Percentiles rank a stretch among this genome's conserved stretches.
Conservation (phyloP, 2,329 filamentous ascomycete species). For the Verticillium isaacii region DNA sequence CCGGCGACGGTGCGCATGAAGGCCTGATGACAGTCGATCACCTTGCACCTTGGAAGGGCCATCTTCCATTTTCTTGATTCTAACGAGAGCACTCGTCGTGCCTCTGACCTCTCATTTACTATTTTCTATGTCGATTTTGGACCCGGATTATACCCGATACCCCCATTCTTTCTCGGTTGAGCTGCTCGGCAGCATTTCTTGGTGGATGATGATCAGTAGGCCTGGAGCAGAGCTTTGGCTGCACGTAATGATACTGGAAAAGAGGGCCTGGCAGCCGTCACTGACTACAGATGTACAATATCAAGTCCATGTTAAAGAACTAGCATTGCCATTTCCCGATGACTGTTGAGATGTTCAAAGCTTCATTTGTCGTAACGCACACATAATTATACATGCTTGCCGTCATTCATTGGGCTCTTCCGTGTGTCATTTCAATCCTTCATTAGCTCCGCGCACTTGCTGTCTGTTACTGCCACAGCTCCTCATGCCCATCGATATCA, state of each 20-base stretch:
- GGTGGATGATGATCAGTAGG: neutral
- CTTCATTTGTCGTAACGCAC: too few relatives aligned
- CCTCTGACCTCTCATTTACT: neutral
- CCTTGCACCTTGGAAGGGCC: neutral
- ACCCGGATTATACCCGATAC: neutral
- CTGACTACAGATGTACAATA: neutral
- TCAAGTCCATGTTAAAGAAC: too few relatives aligned
- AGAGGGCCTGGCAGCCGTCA: neutral
- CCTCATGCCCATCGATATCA: too few relatives aligned
- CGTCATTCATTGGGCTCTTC: too few relatives aligned
- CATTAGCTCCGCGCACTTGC: too few relatives aligned
- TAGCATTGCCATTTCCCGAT: too few relatives aligned
- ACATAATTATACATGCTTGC: too few relatives aligned
- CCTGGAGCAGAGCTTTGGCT: neutral
- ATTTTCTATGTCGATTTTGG: neutral
- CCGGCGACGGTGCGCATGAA: neutral
- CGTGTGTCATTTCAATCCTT: too few relatives aligned
- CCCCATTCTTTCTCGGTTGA: neutral
- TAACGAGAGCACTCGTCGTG: neutral
- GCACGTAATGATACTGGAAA: neutral
- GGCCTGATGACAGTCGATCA: neutral
- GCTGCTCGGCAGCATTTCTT: neutral
- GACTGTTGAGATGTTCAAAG: too few relatives aligned
- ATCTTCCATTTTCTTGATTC: neutral
- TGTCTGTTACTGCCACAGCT: too few relatives aligned